phyloP scores from a whole-genome alignment of 2,329 filamentous ascomycete genomes.

The Raffaelea ambrosiae region DNA sequence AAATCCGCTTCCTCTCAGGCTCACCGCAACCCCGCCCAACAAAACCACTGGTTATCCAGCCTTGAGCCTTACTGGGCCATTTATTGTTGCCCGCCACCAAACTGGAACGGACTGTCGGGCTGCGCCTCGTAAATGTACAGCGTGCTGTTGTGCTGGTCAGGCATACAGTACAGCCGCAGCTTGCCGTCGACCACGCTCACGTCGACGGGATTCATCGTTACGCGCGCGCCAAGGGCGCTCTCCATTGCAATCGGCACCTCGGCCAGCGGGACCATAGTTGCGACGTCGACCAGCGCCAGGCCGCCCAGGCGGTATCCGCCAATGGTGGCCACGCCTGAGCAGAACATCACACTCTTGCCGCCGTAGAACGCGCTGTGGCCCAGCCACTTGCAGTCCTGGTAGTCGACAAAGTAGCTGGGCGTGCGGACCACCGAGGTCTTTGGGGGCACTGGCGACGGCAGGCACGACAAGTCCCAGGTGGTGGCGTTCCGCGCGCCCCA shows the following conservation, averaged over 20 bases:
- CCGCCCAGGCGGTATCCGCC: constrained; percentile 28
- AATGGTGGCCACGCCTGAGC: constrained; percentile 33
- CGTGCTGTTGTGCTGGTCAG: constrained; percentile 36
- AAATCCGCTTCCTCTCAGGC: no score
- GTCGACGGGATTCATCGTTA: constrained; percentile 42
- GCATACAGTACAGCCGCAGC: constrained; percentile 36
- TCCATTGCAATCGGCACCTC: constrained; percentile 36
- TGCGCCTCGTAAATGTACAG: constrained; percentile 15
- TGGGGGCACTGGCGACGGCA: background rate
- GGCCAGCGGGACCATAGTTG: constrained; percentile 33
- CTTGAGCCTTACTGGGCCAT: background rate
- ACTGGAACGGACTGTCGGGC: background rate
- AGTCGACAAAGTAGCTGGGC: constrained; percentile 36
- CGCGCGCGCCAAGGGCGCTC: constrained; percentile 26
- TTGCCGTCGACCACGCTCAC: constrained; percentile 32
- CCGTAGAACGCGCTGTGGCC: constrained; percentile 28
- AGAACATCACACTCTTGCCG: constrained; percentile 35
- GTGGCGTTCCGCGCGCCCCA: constrained; percentile 36
- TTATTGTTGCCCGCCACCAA: background rate
- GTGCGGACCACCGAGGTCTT: constrained; percentile 21
- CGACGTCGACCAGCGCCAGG: constrained; percentile 36
- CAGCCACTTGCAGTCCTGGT: constrained; percentile 44
- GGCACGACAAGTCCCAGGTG: constrained; percentile 8
- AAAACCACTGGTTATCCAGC: no score
- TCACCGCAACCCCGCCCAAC: no score